These are phyloP conservation scores for Spathaspora girioi DNA, from an alignment of 805 yeast species.

Conservation along the genomic window DNA sequence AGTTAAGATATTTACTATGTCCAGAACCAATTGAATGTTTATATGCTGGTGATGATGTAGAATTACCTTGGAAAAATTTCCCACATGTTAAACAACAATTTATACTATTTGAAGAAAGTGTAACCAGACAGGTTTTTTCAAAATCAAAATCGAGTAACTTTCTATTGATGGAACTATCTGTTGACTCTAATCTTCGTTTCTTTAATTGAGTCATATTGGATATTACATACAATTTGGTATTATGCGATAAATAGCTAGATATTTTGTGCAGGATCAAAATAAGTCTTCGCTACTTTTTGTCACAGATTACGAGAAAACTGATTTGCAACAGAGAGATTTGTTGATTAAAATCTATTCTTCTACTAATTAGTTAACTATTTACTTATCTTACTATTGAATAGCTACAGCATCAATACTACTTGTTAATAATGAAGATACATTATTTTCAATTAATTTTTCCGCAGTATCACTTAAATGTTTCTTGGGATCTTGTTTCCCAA, in stretches of 20 bases:
- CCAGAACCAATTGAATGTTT: constrained; percentile 58
- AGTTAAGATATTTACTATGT: no score
- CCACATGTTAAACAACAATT: constrained; percentile 77
- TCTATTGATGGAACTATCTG: constrained; percentile 43
- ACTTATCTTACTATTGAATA: constrained; percentile 49
- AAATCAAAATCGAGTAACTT: constrained; percentile 60
- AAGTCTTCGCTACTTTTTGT: no score
- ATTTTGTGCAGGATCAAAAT: no score
- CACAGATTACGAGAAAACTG: no score
- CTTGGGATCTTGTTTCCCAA: constrained; percentile 98
- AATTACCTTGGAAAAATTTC: constrained; percentile 66
- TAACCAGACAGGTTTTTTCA: constrained; percentile 62
- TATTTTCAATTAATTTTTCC: constrained; percentile 80
- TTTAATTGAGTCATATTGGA: not conserved
- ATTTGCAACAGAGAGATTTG: no score
- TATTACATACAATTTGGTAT: not conserved
- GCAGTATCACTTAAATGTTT: constrained; percentile 92
- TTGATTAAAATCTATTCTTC: no score
- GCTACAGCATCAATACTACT: constrained; percentile 90
- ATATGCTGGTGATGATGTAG: constrained; percentile 61
- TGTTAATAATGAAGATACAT: constrained; percentile 80
- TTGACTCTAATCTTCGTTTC: constrained; percentile 8
- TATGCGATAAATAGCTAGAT: no score
- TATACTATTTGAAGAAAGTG: constrained; percentile 57
- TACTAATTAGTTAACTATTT: not conserved